These are phyloP conservation scores for Quercus robur DNA, from an alignment of 306 rosid species.

Conservation along the genomic window DNA sequence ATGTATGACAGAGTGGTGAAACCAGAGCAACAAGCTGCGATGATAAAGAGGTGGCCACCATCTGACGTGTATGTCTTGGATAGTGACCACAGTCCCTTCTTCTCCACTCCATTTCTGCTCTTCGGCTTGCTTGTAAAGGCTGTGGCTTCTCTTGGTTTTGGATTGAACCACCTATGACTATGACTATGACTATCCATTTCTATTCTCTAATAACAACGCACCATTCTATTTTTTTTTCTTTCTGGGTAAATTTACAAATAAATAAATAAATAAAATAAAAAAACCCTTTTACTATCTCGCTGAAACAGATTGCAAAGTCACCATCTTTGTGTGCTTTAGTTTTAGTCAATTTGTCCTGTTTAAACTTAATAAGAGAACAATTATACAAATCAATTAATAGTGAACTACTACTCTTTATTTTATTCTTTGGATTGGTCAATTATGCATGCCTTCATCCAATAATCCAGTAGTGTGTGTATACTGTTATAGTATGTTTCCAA, in stretches of 20 bases:
- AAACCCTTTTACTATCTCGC: not conserved
- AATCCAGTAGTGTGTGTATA: too few relatives aligned
- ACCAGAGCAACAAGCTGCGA: slow-evolving; percentile 78
- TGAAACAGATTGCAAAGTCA: not conserved
- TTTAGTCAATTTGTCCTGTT: too few relatives aligned
- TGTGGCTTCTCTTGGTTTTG: slow-evolving; percentile 36
- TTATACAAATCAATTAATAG: too few relatives aligned
- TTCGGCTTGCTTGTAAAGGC: slow-evolving; percentile 70
- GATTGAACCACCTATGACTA: slow-evolving; percentile 19
- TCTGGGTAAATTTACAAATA: not conserved
- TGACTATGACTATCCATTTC: too few relatives aligned
- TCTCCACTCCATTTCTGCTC: slow-evolving; percentile 82
- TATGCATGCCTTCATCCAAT: too few relatives aligned
- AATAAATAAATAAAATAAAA: not conserved
- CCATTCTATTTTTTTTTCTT: too few relatives aligned
- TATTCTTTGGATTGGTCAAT: too few relatives aligned
- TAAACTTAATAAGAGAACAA: too few relatives aligned
- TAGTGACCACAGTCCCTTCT: slow-evolving; percentile 81
- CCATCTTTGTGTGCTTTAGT: too few relatives aligned
- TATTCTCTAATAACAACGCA: too few relatives aligned
- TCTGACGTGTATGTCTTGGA: slow-evolving; percentile 56
- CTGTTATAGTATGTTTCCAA: too few relatives aligned
- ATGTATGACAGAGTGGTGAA: slow-evolving; percentile 65
- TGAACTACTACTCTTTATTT: too few relatives aligned
- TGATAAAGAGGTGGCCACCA: slow-evolving; percentile 81